Evolutionary conservation across 441 rosid genomes (phyloP).

Genomic region (Aquilaria agallochum): DNA sequence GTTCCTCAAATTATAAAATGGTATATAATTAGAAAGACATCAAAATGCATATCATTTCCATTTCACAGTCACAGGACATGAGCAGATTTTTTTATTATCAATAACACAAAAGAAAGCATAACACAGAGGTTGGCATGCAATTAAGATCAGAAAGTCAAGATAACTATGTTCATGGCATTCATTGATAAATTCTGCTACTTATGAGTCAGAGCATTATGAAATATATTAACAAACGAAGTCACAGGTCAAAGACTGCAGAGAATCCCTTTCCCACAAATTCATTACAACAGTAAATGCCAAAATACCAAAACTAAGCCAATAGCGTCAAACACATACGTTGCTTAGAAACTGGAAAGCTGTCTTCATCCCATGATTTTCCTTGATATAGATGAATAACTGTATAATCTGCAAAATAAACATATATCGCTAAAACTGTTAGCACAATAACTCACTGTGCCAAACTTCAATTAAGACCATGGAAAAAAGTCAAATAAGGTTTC

Average conservation of each 20-base stretch:
- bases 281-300: not conserved
- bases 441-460: slow-evolving; percentile 8
- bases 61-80: too few species aligned
- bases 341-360: slow-evolving; percentile 91
- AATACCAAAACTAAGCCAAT: not conserved
- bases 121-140: too few species aligned
- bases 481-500: not conserved
- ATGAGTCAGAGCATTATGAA: too few species aligned
- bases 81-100: too few species aligned
- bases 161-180: too few species aligned
- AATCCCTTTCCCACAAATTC: slow-evolving; percentile 1
- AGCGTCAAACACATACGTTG: slow-evolving; percentile 53
- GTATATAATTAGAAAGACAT: too few species aligned
- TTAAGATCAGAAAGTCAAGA: too few species aligned
- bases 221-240: not conserved
- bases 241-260: slow-evolving; percentile 5
- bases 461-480: slow-evolving; percentile 12
- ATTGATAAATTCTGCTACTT: too few species aligned
- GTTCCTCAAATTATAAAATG: too few species aligned
- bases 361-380: slow-evolving; percentile 81
- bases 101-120: too few species aligned
- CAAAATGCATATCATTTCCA: too few species aligned
- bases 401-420: slow-evolving; percentile 66
- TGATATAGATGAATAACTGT: slow-evolving; percentile 75
- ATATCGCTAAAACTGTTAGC: slow-evolving; percentile 5